A percentile compares a stretch with the other conserved stretches of the same genome.
Conservation (phyloP, 1,284 basidiomycete genomes). For the Schizophyllum commune region DNA sequence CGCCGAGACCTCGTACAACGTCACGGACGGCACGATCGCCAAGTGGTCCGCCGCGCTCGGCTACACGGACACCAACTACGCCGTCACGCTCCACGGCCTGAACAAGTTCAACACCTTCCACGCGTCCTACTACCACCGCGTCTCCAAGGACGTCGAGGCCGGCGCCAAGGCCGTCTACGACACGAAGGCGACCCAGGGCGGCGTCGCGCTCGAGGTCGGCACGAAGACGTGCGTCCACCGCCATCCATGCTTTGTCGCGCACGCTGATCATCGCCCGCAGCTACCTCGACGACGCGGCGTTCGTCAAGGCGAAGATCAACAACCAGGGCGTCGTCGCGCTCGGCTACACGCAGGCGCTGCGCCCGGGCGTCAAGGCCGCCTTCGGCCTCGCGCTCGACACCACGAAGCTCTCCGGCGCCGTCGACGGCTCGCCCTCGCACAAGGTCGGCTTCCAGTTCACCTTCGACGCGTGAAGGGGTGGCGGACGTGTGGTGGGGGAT, state of each 20-base stretch:
- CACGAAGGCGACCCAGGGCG: slow-evolving; percentile 82
- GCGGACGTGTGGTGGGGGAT: not conserved
- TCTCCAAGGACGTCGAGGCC: slow-evolving; percentile 91
- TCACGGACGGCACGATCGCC: slow-evolving; percentile 87
- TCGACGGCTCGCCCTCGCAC: slow-evolving; percentile 60
- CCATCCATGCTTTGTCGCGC: too few relatives aligned
- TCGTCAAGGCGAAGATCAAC: slow-evolving; percentile 99
- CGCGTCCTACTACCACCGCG: slow-evolving; percentile 98
- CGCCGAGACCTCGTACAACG: slow-evolving; percentile 94
- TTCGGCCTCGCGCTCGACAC: slow-evolving; percentile 93
- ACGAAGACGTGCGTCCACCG: slow-evolving; percentile 66
- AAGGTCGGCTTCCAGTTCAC: slow-evolving; percentile 35
- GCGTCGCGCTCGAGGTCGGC: slow-evolving; percentile 93
- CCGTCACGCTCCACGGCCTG: slow-evolving; percentile 90
- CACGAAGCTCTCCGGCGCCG: slow-evolving; percentile 71
- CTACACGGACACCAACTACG: slow-evolving; percentile 96
- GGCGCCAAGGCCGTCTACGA: slow-evolving; percentile 98
- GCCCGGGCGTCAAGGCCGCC: slow-evolving; percentile 92
- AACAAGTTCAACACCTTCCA: slow-evolving; percentile 93
- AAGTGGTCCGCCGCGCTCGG: slow-evolving; percentile 91
- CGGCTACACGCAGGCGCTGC: slow-evolving; percentile 88
- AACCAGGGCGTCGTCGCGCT: slow-evolving; percentile 87
- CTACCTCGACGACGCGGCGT: slow-evolving; percentile 84
- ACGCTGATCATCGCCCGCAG: slow-evolving; percentile 22
- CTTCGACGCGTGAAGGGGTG: not conserved